A percentile compares a stretch with the other conserved stretches of the same genome.
These are phyloP conservation scores for Eucalyptus sp. DNA, from an alignment of 345 rosid genomes.

Conservation along the genomic window DNA sequence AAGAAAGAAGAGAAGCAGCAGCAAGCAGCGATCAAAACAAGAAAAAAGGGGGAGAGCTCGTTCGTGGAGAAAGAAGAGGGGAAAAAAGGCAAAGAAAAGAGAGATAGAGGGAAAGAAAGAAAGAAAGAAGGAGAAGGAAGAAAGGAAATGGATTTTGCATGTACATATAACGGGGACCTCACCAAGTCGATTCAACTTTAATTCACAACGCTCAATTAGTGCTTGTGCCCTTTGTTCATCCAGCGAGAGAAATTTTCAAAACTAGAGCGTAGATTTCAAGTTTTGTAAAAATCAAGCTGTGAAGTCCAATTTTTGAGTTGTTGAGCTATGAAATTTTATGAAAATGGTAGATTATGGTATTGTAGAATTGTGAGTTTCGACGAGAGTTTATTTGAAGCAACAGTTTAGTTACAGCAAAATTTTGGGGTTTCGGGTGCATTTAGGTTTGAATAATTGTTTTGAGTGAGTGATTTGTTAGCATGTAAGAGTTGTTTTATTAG, in stretches of 20 bases:
- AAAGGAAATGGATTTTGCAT: background rate
- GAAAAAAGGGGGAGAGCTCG: too few relatives aligned
- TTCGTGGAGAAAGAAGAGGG: too few relatives aligned
- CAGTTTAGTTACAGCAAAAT: fast-evolving
- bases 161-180: fast-evolving
- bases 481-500: background rate
- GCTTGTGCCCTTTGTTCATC: background rate
- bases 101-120: too few relatives aligned
- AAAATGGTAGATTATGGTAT: too few relatives aligned
- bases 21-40: too few relatives aligned
- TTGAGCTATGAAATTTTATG: too few relatives aligned
- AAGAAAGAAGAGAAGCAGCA: background rate
- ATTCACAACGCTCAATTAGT: fast-evolving
- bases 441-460: background rate
- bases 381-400: fast-evolving
- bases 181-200: background rate
- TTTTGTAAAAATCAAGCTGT: fast-evolving
- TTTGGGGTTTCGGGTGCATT: fast-evolving
- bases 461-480: background rate
- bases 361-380: too few relatives aligned
- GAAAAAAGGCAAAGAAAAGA: too few relatives aligned
- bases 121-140: too few relatives aligned
- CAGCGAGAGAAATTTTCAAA: fast-evolving
- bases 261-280: fast-evolving
- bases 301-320: too few relatives aligned